These are phyloP conservation scores for Colletotrichum shisoi DNA, from an alignment of 2,329 filamentous ascomycete genomes.

Conservation along the genomic window DNA sequence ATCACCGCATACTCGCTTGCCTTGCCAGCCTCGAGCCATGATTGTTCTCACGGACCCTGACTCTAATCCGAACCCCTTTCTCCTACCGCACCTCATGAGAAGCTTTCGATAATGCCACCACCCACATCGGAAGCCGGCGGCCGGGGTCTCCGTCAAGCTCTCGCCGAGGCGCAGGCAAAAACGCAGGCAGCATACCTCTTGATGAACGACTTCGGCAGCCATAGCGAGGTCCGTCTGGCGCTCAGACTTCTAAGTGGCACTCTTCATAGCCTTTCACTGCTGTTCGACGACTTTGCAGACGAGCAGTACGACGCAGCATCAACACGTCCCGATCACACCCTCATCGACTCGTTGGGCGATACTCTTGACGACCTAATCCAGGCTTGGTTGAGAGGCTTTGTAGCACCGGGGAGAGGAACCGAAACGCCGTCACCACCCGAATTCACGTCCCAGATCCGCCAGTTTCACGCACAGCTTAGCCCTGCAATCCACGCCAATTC, in stretches of 20 bases:
- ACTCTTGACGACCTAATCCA: not conserved
- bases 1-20: too few species aligned
- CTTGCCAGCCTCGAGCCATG: not conserved
- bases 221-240: not conserved
- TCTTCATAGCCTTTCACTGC: slow-evolving; percentile 13
- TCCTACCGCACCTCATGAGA: not conserved
- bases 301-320: not conserved
- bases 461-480: not conserved
- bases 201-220: not conserved
- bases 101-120: too few species aligned
- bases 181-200: not conserved
- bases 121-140: too few species aligned
- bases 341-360: not conserved
- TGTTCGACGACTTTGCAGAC: slow-evolving; percentile 5
- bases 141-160: not conserved
- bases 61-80: fast-evolving
- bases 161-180: slow-evolving; percentile 1
- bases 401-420: not conserved
- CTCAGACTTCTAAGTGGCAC: slow-evolving; percentile 17
- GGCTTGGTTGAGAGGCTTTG: not conserved
- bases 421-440: not conserved
- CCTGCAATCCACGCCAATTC: not conserved
- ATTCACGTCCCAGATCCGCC: not conserved
- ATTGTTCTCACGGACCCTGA: too few species aligned
- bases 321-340: not conserved